Evolutionary conservation across 768 basidiomycete genomes (phyloP).

Genomic region (Dentipellis sp.): DNA sequence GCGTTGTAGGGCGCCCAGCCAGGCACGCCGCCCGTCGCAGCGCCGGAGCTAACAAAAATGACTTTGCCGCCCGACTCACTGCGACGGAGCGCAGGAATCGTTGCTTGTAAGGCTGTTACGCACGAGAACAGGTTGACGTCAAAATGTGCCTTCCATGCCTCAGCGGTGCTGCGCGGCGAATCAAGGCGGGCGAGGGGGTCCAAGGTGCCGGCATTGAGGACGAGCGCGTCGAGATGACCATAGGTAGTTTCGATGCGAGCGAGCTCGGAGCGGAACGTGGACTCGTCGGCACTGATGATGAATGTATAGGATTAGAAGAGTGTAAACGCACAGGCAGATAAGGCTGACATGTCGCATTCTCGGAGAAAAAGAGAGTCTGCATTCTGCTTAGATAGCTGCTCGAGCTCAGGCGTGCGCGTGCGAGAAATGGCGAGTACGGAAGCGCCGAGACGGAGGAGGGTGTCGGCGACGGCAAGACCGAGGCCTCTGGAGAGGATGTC

Average conservation of each 20-base stretch:
- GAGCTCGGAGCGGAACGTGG: conserved; percentile 48
- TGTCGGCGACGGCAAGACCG: conserved; percentile 69
- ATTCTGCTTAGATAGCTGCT: conserved; percentile 34
- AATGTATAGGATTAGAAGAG: neutral
- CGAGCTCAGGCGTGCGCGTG: conserved; percentile 54
- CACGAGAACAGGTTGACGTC: conserved; percentile 87
- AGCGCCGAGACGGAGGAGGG: conserved; percentile 54
- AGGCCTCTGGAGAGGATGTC: conserved; percentile 38
- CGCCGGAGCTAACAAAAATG: conserved; percentile 82
- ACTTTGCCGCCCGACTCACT: conserved; percentile 52
- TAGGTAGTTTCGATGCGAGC: conserved; percentile 40
- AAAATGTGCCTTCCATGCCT: conserved; percentile 64
- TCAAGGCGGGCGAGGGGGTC: conserved; percentile 58
- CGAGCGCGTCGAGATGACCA: conserved; percentile 61
- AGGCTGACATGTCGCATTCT: conserved; percentile 70
- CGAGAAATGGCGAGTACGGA: conserved; percentile 75
- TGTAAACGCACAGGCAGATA: neutral
- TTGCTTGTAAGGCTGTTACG: conserved; percentile 54
- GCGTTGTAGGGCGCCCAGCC: conserved; percentile 83
- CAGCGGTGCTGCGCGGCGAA: conserved; percentile 37
- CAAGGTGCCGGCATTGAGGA: conserved; percentile 80
- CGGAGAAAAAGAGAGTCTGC: conserved; percentile 37
- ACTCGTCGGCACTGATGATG: conserved; percentile 47
- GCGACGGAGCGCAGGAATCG: conserved; percentile 61
- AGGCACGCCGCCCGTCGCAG: conserved; percentile 53